Conservation (phyloP, 805 yeast genomes). For the Zygotorulaspora chibaensis region DNA sequence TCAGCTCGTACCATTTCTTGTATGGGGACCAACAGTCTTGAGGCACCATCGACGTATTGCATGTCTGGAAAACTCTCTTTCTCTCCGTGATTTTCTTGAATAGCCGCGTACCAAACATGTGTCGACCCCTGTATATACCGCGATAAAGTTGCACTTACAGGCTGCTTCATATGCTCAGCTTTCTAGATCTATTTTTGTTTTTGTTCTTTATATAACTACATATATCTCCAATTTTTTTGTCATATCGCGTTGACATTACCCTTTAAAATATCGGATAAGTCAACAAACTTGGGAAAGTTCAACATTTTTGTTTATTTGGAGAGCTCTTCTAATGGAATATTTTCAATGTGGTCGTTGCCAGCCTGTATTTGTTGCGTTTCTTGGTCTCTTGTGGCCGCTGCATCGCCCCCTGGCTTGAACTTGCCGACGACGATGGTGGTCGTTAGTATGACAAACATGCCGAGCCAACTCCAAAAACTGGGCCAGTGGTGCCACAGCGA, state of each 20-base stretch:
- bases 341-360: not conserved
- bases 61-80: not conserved
- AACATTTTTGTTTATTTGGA: not conserved
- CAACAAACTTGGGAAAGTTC: not conserved
- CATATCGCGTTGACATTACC: not conserved
- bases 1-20: conserved; percentile 29
- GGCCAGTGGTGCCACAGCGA: conserved; percentile 72
- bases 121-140: not conserved
- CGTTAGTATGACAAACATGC: conserved; percentile 62
- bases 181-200: no score
- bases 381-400: not conserved
- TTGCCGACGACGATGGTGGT: conserved; percentile 60
- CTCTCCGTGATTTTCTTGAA: conserved; percentile 1
- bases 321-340: not conserved
- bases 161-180: no score
- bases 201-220: no score
- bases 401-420: conserved; percentile 39
- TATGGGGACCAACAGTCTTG: conserved; percentile 5
- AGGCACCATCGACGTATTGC: not conserved
- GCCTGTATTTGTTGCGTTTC: not conserved
- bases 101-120: conserved; percentile 2
- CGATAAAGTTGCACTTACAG: no score
- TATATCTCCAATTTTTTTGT: conserved; percentile 2
- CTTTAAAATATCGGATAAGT: not conserved
- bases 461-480: conserved; percentile 59